Evolutionary conservation across 1,284 basidiomycete genomes (phyloP), one percentile per base, ranked within the genome.

Genomic region (Fomitopsis pinicola): DNA sequence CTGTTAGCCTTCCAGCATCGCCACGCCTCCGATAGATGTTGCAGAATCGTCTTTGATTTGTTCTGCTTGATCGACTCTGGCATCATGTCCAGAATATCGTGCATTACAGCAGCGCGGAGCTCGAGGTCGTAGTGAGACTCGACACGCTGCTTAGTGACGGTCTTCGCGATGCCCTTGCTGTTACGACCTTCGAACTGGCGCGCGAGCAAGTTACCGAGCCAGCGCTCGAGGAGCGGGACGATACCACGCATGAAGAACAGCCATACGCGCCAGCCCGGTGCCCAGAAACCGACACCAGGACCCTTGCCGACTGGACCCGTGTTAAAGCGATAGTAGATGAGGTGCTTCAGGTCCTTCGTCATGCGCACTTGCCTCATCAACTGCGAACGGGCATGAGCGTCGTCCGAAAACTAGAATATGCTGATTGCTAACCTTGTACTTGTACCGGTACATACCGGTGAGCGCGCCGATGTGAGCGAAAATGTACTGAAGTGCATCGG

Each of bases 221-320:
- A 86, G 45, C n/a, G 38, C 75, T 99, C 97, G 12, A 99, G 86
- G 7, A 99, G 84, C 14, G 97, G 97, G 0, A 98, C 95, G 69
- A 99, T 98, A 63, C 97, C 97, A 58, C 97, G 89, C 89, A 99
- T 93, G 83, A 99, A 99, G 83, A 99, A 99, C 64, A 99, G 80
- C 97, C 97, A 99, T 7, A 99, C 97, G 58, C 97, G 87, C 97
- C 97, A 99, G 38, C 97, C 97, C 19, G 97, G 97, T 58, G 96
- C 95, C 97, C 97, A 99, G 84, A 99, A 99, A 63, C 97, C 97
- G 69, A 95, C 95, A 73, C 97, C 97, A 58, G 97, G 97, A 67
- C 97, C 97, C 76, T 99, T 99, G 30, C 97, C 97, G 57, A 99
- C 97, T 58, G 97, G 97, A 59, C 97, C 97, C 30, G 97, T 98